Evolutionary conservation across 2,329 filamentous ascomycete genomes (phyloP).

Genomic region (Lasiodiplodia sp.): DNA sequence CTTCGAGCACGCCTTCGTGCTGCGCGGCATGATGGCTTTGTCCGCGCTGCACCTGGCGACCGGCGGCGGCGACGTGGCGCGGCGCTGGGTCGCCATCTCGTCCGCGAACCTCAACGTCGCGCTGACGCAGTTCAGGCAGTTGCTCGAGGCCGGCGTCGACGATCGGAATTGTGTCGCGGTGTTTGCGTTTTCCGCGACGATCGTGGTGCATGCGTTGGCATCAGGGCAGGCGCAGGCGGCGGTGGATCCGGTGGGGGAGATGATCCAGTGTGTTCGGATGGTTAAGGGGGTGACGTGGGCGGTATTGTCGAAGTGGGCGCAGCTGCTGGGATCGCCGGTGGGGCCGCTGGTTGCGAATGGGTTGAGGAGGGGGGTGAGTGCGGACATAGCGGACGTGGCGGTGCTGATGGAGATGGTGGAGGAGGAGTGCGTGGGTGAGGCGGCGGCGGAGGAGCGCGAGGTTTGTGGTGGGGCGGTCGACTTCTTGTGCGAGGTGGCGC

Average conservation of each 20-base stretch:
- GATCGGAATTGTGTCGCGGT: background rate
- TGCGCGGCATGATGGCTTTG: constrained; percentile 36
- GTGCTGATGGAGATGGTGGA: background rate
- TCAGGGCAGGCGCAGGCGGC: background rate
- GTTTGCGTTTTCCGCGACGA: background rate
- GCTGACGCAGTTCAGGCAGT: background rate
- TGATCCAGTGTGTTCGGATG: background rate
- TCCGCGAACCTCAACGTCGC: background rate
- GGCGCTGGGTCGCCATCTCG: background rate
- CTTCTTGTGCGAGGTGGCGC: background rate
- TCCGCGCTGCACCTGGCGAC: constrained; percentile 34
- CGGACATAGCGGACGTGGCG: background rate
- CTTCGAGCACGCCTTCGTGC: constrained; percentile 33
- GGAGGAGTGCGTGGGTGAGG: background rate
- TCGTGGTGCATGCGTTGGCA: background rate
- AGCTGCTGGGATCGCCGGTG: background rate
- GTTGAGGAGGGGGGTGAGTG: background rate
- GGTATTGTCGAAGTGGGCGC: background rate
- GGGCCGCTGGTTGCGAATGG: background rate
- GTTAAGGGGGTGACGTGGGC: background rate
- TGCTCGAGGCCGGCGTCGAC: background rate
- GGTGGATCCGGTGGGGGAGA: background rate
- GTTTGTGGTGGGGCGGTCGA: background rate
- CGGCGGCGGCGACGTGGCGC: too few species aligned
- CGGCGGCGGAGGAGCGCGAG: background rate